Base-by-base conservation (phyloP, 495 filamentous ascomycete genomes). In the Neurospora sp. region DNA sequence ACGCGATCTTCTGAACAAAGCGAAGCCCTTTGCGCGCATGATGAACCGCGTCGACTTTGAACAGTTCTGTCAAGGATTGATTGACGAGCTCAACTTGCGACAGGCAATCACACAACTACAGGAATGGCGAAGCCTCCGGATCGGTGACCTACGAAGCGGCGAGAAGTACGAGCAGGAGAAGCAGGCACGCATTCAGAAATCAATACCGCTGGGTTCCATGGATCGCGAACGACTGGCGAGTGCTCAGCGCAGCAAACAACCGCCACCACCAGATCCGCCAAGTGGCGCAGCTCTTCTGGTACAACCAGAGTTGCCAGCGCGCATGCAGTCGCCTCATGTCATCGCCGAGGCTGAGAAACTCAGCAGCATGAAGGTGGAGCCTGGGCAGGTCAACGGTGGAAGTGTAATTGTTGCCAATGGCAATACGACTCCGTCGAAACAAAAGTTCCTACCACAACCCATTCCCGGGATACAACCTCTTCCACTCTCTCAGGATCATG, bases 121-220 rank as follows among this genome's bases (percentile, higher is more conserved):
- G 77, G 96, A 98, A 79, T 99, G 96, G 96, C 89, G 96, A 23
- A 87, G 89, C 20, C 90, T 92, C 82, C 89, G 91, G 38, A 94
- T 98, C 54, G 90, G 90, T 12, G 93, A 96, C 73, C 83, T 99
- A 38, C 90, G 92, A 70, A 88, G 90, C 39, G 96, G 96, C 31
- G 94, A 97, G 82, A 97, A 96, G 80, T 99, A 96, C 80, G 96
- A 99, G 81, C 86, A 90, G 73, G 96, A 98, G 79, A 99, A 98
- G 81, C 86, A 90, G 73, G 84, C 86, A 70, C 88, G 93, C 42
- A 90, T 88, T n/a, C 90, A 92, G 77, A 90, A 91, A 74, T 83
- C 90, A 40, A 84, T 88, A 70, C 91, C 91, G 1, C 89, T 91
- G 81, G 91, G 92, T 23, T 90, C 90, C 12, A 93, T 96, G 83